phyloP scores from a whole-genome alignment of 352 stramenopile species.

The Elongisporangium anandrum region DNA sequence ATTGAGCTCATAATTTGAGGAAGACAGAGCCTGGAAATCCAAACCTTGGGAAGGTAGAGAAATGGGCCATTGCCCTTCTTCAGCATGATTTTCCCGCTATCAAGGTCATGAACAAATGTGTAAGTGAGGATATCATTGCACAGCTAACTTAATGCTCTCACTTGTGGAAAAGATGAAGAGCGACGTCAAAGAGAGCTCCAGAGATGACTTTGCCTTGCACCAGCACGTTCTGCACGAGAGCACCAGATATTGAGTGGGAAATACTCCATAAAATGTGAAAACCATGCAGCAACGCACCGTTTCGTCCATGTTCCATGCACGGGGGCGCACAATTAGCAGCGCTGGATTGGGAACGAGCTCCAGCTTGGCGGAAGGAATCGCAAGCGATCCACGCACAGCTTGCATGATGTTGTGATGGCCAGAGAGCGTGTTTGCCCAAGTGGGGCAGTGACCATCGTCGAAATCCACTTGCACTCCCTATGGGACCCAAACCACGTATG shows the following conservation, averaged over 20 bases:
- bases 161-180: conserved; percentile 95
- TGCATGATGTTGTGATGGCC: conserved; percentile 92
- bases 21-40: neutral
- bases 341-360: conserved; percentile 35
- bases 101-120: neutral
- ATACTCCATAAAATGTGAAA: neutral
- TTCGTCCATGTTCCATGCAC: conserved; percentile 96
- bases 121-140: neutral
- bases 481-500: neutral
- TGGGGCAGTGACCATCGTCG: conserved; percentile 83
- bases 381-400: conserved; percentile 67
- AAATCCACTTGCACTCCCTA: conserved; percentile 76
- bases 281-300: conserved; percentile 28
- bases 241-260: neutral
- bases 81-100: conserved; percentile 67
- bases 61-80: conserved; percentile 83
- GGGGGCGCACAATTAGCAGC: conserved; percentile 89
- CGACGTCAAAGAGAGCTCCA: conserved; percentile 94
- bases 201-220: conserved; percentile 87
- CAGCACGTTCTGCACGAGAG: conserved; percentile 67
- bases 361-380: conserved; percentile 14
- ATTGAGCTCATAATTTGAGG: neutral
- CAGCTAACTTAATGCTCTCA: conserved; percentile 9
- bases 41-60: conserved; percentile 92
- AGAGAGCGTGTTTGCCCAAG: conserved; percentile 89